Evolutionary conservation across 2,329 filamentous ascomycete genomes (phyloP), one percentile per base, ranked within the genome.

Genomic region (Penicillium sp.): DNA sequence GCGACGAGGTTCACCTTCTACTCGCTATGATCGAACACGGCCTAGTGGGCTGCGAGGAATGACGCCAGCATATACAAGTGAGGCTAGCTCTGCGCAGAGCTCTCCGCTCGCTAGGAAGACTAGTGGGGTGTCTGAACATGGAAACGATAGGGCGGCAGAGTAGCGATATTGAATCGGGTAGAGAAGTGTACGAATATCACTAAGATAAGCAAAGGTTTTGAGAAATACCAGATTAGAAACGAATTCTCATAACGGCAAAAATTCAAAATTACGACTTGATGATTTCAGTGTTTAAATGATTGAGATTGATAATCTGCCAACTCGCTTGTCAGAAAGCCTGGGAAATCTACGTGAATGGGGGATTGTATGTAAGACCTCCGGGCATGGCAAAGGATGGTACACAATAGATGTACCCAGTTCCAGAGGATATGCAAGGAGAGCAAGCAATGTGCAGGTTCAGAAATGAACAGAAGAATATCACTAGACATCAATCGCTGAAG

Each of bases 91-190:
- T 19, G 55, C 60, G 16, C 70, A 66, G 35, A 66, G 66, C 19
- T 74, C 75, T 3, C 75, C 75, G 48, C 71, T 75, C 21, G 67
- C 76, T 14, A 68, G 56, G 43, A 68, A 71, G 47, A 67, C 69
- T 7, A 63, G 61, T 33, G 66, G 68, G 7, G 62, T 57, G 6
- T 29, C 65, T 14, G 70, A 61, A 33, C 70, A 74, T 60, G 68
- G 71, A 55, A 67, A 66, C 14, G 67, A 68, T 14, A 68, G 72
- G 60, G 67, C 68, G 6, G 57, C 47, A 41, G 50, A 61, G n/a
- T 61, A 47, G 47, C 13, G 19, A 13, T 37, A 4, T 10, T 39
- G 9, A 5, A n/a, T 19, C 7, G n/a, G 11, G 19, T 7, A 21
- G 39, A 13, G 19, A 3, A 41, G 19, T 41, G 39, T 41, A 41